phyloP scores from a whole-genome alignment of 2,329 filamentous ascomycete genomes.

The Aspergillus hortae region DNA sequence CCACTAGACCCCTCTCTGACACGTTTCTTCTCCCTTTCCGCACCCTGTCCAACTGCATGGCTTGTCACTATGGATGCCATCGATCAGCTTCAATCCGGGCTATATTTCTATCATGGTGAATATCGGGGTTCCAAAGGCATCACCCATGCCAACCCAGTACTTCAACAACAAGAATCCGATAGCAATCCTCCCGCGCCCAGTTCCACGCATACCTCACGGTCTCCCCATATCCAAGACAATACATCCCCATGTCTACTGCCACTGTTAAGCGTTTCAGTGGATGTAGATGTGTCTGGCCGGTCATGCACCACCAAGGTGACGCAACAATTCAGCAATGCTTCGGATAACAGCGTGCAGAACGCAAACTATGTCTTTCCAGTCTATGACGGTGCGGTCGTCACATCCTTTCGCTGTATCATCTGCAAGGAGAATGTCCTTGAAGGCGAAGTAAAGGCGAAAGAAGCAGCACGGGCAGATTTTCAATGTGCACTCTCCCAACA shows the following conservation, averaged over 20 bases:
- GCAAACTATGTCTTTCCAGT: slow-evolving; percentile 2
- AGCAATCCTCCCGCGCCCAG: too few relatives aligned
- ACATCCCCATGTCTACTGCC: neutral
- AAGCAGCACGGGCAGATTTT: too few relatives aligned
- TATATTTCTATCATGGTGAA: neutral
- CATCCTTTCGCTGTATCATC: neutral
- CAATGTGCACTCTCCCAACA: too few relatives aligned
- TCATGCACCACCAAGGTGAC: neutral
- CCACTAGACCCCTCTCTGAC: too few relatives aligned
- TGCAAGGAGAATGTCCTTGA: neutral
- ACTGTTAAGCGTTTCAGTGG: neutral
- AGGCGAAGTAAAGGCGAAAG: slow-evolving; percentile 2
- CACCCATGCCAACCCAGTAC: too few relatives aligned
- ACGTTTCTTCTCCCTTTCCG: neutral
- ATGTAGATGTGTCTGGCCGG: neutral
- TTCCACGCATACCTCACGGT: too few relatives aligned
- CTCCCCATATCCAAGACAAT: too few relatives aligned
- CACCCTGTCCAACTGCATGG: neutral
- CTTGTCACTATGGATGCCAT: neutral
- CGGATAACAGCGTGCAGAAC: neutral
- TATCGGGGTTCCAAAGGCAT: too few relatives aligned
- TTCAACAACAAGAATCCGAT: too few relatives aligned
- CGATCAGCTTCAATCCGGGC: neutral
- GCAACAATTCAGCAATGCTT: neutral
- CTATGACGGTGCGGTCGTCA: slow-evolving; percentile 1